Percentiles rank a stretch among this genome's conserved stretches.
phyloP scores from a whole-genome alignment of 1,284 basidiomycete genomes.

The Boletus sp. region DNA sequence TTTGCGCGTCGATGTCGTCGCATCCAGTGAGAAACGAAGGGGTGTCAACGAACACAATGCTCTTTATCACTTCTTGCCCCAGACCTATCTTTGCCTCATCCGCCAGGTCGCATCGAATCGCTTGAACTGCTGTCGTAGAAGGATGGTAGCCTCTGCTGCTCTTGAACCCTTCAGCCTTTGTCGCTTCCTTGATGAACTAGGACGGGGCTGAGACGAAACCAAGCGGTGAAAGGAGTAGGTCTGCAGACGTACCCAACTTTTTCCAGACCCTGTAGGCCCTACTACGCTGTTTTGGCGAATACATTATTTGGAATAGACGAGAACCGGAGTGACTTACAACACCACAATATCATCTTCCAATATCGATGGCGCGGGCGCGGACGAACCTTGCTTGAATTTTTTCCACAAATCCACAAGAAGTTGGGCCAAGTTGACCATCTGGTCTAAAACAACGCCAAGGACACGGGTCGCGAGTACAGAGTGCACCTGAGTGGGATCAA shows the following conservation, averaged over 20 bases:
- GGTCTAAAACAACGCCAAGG: neutral
- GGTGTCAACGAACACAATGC: conserved; percentile 26
- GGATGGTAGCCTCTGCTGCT: conserved; percentile 21
- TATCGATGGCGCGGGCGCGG: conserved; percentile 5
- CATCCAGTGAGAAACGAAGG: conserved; percentile 27
- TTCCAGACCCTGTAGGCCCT: conserved; percentile 31
- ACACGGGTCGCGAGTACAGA: neutral
- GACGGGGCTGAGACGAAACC: conserved; percentile 1
- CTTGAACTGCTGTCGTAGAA: conserved; percentile 18
- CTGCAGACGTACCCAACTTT: conserved; percentile 28
- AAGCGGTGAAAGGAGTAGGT: too few relatives aligned
- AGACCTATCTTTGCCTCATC: conserved; percentile 19
- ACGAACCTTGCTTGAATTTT: conserved; percentile 17
- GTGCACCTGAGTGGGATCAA: too few relatives aligned
- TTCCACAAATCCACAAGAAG: conserved; percentile 8
- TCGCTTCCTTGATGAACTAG: conserved; percentile 26
- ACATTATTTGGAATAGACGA: neutral
- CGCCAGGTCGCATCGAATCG: conserved; percentile 23
- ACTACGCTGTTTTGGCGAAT: conserved; percentile 18
- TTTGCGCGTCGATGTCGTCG: conserved; percentile 9
- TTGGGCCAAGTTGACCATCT: conserved; percentile 1
- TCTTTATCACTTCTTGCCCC: conserved; percentile 6
- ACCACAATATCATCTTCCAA: conserved; percentile 24
- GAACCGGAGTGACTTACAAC: conserved; percentile 17
- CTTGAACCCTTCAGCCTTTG: conserved; percentile 1